Percentiles rank a stretch among this genome's conserved stretches.
These are phyloP conservation scores for Fraxinus dipetala DNA, from an alignment of 305 asterid species.

Conservation along the genomic window DNA sequence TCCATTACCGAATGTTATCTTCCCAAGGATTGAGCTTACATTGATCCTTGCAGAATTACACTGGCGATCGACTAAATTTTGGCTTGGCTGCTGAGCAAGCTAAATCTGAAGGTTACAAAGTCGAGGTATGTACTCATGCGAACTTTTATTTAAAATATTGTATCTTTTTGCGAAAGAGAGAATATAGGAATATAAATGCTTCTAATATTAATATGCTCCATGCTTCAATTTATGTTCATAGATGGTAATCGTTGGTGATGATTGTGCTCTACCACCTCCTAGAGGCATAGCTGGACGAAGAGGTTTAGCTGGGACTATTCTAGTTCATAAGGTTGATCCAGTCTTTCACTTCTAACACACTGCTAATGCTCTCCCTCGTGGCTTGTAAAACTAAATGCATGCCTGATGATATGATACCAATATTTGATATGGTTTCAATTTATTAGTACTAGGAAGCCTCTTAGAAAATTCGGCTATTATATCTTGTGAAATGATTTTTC, in stretches of 20 bases:
- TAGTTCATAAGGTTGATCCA: slow-evolving; percentile 79
- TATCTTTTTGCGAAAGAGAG: not conserved
- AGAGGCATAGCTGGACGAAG: slow-evolving; percentile 99
- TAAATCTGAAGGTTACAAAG: slow-evolving; percentile 91
- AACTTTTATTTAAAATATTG: not conserved
- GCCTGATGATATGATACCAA: not conserved
- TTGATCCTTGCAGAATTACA: slow-evolving; percentile 64
- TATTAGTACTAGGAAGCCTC: not conserved
- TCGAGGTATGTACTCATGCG: slow-evolving; percentile 57
- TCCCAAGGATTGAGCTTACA: not conserved
- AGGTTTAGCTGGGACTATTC: slow-evolving; percentile 97
- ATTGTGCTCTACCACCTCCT: slow-evolving; percentile 98
- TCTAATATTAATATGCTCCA: slow-evolving; percentile 11
- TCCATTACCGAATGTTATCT: not conserved
- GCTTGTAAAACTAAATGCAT: slow-evolving; percentile 8
- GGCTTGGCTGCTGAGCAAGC: slow-evolving; percentile 99
- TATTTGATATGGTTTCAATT: not conserved
- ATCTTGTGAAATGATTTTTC: not conserved
- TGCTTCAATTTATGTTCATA: slow-evolving; percentile 33
- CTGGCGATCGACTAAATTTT: slow-evolving; percentile 94
- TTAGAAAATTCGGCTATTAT: not conserved
- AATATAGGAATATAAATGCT: not conserved
- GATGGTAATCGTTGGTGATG: slow-evolving; percentile 99
- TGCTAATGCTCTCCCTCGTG: slow-evolving; percentile 1
- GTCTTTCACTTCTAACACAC: slow-evolving; percentile 21